A percentile compares a stretch with the other conserved stretches of the same genome.
Evolutionary conservation across 1,284 basidiomycete species (phyloP).

Genomic region (Apiotrichum veenhuisii): DNA sequence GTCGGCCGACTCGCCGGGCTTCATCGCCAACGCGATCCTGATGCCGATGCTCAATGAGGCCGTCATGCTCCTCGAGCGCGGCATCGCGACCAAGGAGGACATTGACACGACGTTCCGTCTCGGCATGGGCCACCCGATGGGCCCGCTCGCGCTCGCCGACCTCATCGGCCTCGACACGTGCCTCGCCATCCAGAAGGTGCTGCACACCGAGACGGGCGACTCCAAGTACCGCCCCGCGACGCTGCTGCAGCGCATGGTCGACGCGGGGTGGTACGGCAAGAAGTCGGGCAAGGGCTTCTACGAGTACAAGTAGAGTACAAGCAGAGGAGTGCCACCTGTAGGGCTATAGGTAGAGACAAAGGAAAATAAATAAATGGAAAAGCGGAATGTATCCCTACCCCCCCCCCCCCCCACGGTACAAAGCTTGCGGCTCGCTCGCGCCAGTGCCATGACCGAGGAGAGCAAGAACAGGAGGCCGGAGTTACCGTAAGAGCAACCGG

Average conservation of each 20-base stretch:
- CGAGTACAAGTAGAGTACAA: slow-evolving; percentile 51
- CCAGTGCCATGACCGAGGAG: too few relatives aligned
- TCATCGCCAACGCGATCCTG: slow-evolving; percentile 49
- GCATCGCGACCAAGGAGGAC: slow-evolving; percentile 84
- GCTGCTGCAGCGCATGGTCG: slow-evolving; percentile 89
- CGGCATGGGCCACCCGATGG: slow-evolving; percentile 97
- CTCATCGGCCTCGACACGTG: slow-evolving; percentile 91
- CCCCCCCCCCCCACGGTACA: too few relatives aligned
- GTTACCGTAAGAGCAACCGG: too few relatives aligned
- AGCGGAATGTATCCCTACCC: too few relatives aligned
- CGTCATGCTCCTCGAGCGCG: slow-evolving; percentile 87
- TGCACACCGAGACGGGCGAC: slow-evolving; percentile 83
- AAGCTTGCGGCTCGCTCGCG: too few relatives aligned
- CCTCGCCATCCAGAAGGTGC: slow-evolving; percentile 81
- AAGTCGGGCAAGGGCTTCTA: slow-evolving; percentile 74
- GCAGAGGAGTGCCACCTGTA: too few relatives aligned
- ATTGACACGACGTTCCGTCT: slow-evolving; percentile 90
- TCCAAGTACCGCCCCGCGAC: slow-evolving; percentile 95
- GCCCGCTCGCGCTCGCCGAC: slow-evolving; percentile 78
- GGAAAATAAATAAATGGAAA: too few relatives aligned
- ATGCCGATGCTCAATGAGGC: slow-evolving; percentile 62
- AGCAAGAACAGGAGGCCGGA: too few relatives aligned
- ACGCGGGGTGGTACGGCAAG: slow-evolving; percentile 91
- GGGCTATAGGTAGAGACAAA: too few relatives aligned
- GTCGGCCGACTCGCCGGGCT: slow-evolving; percentile 86